Evolutionary conservation across 495 filamentous ascomycete species (phyloP).

Genomic region (Penicillium herquei): DNA sequence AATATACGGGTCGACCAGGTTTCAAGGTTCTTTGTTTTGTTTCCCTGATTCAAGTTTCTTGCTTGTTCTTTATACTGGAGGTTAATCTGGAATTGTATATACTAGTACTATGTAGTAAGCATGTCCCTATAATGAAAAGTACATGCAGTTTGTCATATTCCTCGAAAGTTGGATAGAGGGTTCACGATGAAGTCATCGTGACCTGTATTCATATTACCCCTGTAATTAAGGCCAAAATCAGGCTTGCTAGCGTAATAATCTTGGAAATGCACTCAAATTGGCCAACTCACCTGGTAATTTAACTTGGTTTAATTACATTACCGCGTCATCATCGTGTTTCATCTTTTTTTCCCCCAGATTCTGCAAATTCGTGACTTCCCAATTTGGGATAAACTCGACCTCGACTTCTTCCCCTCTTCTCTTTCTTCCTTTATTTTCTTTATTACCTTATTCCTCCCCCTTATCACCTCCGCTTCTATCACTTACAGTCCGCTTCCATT

Average conservation of each 20-base stretch:
- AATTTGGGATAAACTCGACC: not conserved
- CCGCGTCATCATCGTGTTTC: constrained; percentile 11
- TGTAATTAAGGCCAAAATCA: not conserved
- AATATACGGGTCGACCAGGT: constrained; percentile 7
- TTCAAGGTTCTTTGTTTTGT: not conserved
- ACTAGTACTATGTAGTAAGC: not conserved
- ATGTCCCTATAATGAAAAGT: not conserved
- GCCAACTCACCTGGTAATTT: not conserved
- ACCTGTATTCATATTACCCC: not conserved
- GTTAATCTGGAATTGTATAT: not conserved
- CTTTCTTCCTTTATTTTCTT: not conserved
- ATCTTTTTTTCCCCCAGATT: constrained; percentile 4
- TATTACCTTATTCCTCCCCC: constrained; percentile 6
- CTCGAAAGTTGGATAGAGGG: not conserved
- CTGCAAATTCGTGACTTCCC: not conserved
- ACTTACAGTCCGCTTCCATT: constrained; percentile 4
- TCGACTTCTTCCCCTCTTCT: not conserved
- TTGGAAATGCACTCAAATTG: not conserved
- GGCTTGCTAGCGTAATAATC: not conserved
- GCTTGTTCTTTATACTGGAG: not conserved
- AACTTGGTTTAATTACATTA: constrained; percentile 5
- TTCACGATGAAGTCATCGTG: constrained; percentile 22
- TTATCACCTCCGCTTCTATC: not conserved
- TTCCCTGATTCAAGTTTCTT: constrained; percentile 8
- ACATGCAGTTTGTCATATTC: not conserved